These are phyloP conservation scores for Akebia trifoliata DNA, from an alignment of 164 flowering plant species.

Conservation along the genomic window DNA sequence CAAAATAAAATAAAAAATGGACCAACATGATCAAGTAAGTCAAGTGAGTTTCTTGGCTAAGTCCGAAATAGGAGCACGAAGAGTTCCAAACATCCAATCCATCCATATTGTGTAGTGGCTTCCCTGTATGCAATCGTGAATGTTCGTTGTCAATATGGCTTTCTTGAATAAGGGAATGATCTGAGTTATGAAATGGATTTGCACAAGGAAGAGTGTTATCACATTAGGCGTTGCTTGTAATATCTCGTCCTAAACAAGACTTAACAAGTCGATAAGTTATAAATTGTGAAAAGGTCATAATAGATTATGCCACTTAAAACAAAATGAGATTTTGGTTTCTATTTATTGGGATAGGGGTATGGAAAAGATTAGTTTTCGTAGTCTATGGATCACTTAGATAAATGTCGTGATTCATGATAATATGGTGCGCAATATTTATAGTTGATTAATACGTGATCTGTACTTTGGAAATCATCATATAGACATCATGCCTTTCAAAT, in stretches of 20 bases:
- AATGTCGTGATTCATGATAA: no score
- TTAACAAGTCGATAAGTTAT: conserved; percentile 29
- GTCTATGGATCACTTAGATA: no score
- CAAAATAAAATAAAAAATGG: no score
- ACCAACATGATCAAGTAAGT: no score
- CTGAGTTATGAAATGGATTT: conserved; percentile 74
- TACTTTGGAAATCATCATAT: no score
- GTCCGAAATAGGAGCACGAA: conserved; percentile 58
- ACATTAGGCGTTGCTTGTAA: conserved; percentile 88
- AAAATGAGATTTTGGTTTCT: no score
- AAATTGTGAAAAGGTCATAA: no score
- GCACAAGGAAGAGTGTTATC: conserved; percentile 70
- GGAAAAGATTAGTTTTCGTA: no score
- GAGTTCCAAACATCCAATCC: conserved; percentile 98
- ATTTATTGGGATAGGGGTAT: no score
- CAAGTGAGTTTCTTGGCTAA: conserved; percentile 29
- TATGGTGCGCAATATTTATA: no score
- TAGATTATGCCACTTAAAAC: neutral
- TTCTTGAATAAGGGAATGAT: conserved; percentile 64
- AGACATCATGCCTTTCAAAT: no score
- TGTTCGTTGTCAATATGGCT: conserved; percentile 92
- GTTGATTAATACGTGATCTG: no score
- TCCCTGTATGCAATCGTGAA: conserved; percentile 87
- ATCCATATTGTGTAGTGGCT: conserved; percentile 89
- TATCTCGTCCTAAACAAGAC: conserved; percentile 95